Base-by-base conservation (phyloP, 257 asterid species). In the Lavandula angustifolia region DNA sequence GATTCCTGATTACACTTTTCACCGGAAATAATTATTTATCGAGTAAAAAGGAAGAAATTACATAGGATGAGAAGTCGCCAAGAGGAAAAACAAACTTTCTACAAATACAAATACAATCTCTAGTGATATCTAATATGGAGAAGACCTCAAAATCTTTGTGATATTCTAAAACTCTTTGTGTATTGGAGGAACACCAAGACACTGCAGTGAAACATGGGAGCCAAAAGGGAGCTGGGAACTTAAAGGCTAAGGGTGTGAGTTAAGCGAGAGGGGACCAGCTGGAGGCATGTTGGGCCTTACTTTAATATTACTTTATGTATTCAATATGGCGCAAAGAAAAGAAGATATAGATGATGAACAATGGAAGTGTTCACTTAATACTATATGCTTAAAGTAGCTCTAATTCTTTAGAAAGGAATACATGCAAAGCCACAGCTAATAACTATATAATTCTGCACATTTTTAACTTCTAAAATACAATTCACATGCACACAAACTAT, bases 1-100 rank as follows among this genome's bases (percentile, higher is more conserved):
- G 13, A 53, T 17, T 64, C 58, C 43, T 54, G 64, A 46, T 47
- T 57, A 50, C 58, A 68, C 59, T 14, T 52, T 27, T 47, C 61
- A 22, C 1, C 1, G 27, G 27, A 22, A 22, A 22, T 22, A 22
- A 22, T 22, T 22, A 22, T 22, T 22, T 22, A 22, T 0, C 2
- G 2, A 2, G 1, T 0, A 22, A 22, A 22, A 22, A 22, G 27
- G 27, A 22, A 22, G 27, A 22, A 22, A 22, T 22, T 22, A 22
- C 27, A 22, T 22, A 2, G 27, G 27, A 22, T 22, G 46, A 40
- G 12, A 40, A 8, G 10, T 9, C 46, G n/a, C 46, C 46, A 40
- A 40, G 27, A 40, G 46, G 46, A 5, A 38, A 40, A 40, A 40
- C 46, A 40, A 40, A 3, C 12, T 8, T 8, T 8, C 46, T 40